Conservation (phyloP, 2,329 filamentous ascomycete species). For the Fusarium circinatum region DNA sequence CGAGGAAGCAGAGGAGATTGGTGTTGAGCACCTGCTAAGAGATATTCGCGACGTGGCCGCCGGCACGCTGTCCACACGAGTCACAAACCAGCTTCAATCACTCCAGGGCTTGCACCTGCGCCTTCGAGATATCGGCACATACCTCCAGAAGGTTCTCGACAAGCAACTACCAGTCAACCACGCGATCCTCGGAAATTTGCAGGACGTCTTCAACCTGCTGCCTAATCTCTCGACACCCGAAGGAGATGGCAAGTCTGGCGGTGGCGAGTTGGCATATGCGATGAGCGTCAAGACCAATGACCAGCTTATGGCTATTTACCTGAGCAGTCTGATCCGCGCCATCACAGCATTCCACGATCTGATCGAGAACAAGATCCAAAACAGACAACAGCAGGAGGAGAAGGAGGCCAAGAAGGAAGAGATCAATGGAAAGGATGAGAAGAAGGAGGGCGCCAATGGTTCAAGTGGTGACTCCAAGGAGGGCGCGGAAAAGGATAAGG, state of each 20-base stretch:
- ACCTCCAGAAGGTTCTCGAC: slow-evolving; percentile 95
- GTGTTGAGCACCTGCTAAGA: slow-evolving; percentile 95
- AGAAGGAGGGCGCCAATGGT: slow-evolving; percentile 61
- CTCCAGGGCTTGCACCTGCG: slow-evolving; percentile 95
- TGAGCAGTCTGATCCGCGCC: slow-evolving; percentile 91
- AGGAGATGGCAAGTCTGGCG: slow-evolving; percentile 70
- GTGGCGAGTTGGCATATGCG: slow-evolving; percentile 89
- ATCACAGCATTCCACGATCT: slow-evolving; percentile 99
- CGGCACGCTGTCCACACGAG: slow-evolving; percentile 93
- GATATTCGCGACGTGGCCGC: slow-evolving; percentile 98
- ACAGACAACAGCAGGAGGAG: slow-evolving; percentile 95
- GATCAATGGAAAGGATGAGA: slow-evolving; percentile 66
- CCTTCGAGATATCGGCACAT: slow-evolving; percentile 92
- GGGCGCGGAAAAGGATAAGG: slow-evolving; percentile 63
- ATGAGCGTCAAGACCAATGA: slow-evolving; percentile 99
- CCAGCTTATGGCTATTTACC: slow-evolving; percentile 97
- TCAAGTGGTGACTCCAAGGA: slow-evolving; percentile 62
- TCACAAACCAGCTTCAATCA: slow-evolving; percentile 97
- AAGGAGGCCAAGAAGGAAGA: slow-evolving; percentile 88
- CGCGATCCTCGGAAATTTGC: slow-evolving; percentile 95
- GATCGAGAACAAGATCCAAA: slow-evolving; percentile 99
- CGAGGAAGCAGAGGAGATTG: slow-evolving; percentile 98
- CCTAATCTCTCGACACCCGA: slow-evolving; percentile 93
- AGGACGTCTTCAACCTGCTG: slow-evolving; percentile 98
- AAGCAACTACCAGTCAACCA: slow-evolving; percentile 95